Percentiles rank a stretch among this genome's conserved stretches.
Evolutionary conservation across 2,329 filamentous ascomycete genomes (phyloP).

Genomic region (Phyllosticta citriasiana): DNA sequence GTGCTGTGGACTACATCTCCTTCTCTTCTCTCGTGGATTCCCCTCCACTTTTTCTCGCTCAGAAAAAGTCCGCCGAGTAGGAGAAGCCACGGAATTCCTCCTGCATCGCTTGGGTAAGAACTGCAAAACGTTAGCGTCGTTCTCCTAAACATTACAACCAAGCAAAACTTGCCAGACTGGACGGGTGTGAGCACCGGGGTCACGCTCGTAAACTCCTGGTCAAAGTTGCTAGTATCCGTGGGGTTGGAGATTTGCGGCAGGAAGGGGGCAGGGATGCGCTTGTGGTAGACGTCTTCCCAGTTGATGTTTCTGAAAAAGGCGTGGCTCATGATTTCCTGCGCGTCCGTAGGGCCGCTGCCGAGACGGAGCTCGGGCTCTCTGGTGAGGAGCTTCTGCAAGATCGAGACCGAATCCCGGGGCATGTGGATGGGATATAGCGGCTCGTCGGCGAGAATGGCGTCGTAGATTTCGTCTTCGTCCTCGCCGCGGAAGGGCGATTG

Average conservation of each 20-base stretch:
- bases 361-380: constrained; percentile 88
- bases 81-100: constrained; percentile 99
- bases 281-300: constrained; percentile 98
- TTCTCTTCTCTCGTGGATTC: no score
- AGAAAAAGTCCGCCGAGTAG: constrained; percentile 82
- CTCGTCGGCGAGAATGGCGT: constrained; percentile 94
- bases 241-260: constrained; percentile 79
- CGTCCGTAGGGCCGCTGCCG: constrained; percentile 90
- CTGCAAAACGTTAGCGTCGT: constrained; percentile 39
- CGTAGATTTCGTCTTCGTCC: constrained; percentile 98
- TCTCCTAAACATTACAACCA: neutral
- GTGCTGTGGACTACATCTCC: no score
- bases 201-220: constrained; percentile 96
- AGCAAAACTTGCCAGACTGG: constrained; percentile 68
- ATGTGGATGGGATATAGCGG: constrained; percentile 97
- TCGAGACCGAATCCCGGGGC: constrained; percentile 94
- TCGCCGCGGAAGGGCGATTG: constrained; percentile 98
- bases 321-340: constrained; percentile 97
- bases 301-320: constrained; percentile 97
- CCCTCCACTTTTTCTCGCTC: constrained; percentile 5
- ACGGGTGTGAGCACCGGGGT: constrained; percentile 95
- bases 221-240: constrained; percentile 99
- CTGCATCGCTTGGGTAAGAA: constrained; percentile 96
- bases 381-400: constrained; percentile 92
- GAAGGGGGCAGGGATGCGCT: constrained; percentile 82